Conservation (phyloP, 306 rosid species). For the Trifolium subterraneum region DNA sequence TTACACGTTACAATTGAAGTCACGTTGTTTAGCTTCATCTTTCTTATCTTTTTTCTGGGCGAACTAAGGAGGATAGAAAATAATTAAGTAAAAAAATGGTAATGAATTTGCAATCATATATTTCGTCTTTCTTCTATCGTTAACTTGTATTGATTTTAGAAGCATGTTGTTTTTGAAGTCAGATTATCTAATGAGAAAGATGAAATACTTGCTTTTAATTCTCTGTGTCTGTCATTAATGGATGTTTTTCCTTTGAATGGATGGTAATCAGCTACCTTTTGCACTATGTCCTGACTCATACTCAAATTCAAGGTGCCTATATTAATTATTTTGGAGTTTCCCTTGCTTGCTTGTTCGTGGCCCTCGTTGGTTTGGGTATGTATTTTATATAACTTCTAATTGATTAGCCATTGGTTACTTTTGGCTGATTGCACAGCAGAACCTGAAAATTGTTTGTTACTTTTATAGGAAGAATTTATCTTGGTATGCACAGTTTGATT, state of each 20-base stretch:
- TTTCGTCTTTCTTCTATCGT: constrained; percentile 3
- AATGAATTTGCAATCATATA: constrained; percentile 12
- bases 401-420: constrained; percentile 24
- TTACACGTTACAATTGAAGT: constrained; percentile 26
- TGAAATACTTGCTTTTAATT: constrained; percentile 40
- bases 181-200: constrained; percentile 34
- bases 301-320: constrained; percentile 63
- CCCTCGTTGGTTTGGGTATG: constrained; percentile 86
- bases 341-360: constrained; percentile 69
- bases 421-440: constrained; percentile 34
- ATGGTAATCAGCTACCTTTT: constrained; percentile 73
- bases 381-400: constrained; percentile 24
- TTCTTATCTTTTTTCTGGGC: constrained; percentile 27
- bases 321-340: constrained; percentile 58
- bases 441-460: constrained; percentile 39
- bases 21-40: constrained; percentile 28
- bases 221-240: constrained; percentile 42
- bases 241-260: constrained; percentile 41
- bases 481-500: constrained; percentile 93
- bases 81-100: constrained; percentile 2
- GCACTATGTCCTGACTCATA: constrained; percentile 69
- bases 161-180: constrained; percentile 1
- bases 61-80: constrained; percentile 15
- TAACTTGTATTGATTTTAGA: constrained; percentile 30
- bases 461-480: constrained; percentile 88